A percentile compares a stretch with the other conserved stretches of the same genome.
Evolutionary conservation across 1,139 yeast genomes (phyloP).

Genomic region (Saccharomyces pastorianus): DNA sequence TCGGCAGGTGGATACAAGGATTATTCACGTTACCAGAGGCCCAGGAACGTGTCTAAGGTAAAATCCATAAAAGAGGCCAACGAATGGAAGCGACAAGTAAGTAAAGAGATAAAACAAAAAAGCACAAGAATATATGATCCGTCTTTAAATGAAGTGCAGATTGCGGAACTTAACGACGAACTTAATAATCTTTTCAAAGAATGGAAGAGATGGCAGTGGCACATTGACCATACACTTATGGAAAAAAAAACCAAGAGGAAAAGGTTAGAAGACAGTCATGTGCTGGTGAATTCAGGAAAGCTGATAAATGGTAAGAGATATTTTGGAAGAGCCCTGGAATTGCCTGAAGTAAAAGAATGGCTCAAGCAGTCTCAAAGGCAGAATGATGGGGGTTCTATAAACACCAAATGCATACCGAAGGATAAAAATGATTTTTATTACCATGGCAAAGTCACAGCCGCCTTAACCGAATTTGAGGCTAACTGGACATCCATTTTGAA

Average conservation of each 20-base stretch:
- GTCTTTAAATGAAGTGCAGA: constrained; percentile 48
- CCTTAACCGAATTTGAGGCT: constrained; percentile 8
- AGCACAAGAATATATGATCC: constrained; percentile 60
- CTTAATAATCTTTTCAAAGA: constrained; percentile 63
- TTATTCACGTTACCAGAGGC: constrained; percentile 51
- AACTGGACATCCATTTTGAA: constrained; percentile 9
- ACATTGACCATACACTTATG: constrained; percentile 43
- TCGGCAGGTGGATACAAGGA: constrained; percentile 52
- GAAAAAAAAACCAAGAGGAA: not conserved
- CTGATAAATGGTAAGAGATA: constrained; percentile 47
- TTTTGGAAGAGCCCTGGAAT: constrained; percentile 76
- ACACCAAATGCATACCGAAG: constrained; percentile 8
- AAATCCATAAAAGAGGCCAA: constrained; percentile 60
- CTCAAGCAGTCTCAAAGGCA: constrained; percentile 32
- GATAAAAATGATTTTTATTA: constrained; percentile 5
- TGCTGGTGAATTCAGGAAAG: constrained; percentile 21
- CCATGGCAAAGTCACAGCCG: constrained; percentile 4
- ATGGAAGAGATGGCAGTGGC: constrained; percentile 70
- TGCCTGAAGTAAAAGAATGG: constrained; percentile 63
- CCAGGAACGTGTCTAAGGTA: constrained; percentile 50
- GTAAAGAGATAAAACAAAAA: constrained; percentile 56
- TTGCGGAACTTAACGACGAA: constrained; percentile 70
- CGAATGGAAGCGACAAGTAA: constrained; percentile 59
- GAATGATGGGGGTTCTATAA: constrained; percentile 13
- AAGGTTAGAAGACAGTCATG: constrained; percentile 48